phyloP scores from a whole-genome alignment of 2,329 filamentous ascomycete species.

The Cladosporium sp. region DNA sequence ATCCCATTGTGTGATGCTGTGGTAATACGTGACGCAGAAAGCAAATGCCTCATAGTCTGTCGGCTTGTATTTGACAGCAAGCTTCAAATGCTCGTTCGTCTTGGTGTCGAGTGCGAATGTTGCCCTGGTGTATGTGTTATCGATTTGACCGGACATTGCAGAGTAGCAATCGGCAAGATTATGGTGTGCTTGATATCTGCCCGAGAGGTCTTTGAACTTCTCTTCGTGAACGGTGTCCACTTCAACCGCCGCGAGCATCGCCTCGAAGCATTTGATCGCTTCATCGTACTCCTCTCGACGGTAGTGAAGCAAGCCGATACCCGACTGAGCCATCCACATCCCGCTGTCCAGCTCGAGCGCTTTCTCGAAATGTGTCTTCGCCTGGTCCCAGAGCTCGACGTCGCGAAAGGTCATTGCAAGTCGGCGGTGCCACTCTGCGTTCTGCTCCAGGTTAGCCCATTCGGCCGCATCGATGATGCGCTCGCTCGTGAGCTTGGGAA shows the following conservation, averaged over 20 bases:
- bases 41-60: not conserved
- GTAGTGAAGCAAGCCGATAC: conserved; percentile 12
- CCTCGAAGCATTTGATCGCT: conserved; percentile 14
- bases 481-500: not conserved
- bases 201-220: not conserved
- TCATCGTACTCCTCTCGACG: conserved; percentile 13
- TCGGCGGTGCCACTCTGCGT: conserved; percentile 16
- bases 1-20: not conserved
- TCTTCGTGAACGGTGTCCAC: not conserved
- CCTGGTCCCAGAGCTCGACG: conserved; percentile 11
- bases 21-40: not conserved
- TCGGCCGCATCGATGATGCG: conserved; percentile 14
- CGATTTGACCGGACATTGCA: not conserved
- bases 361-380: conserved; percentile 15
- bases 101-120: not conserved
- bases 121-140: not conserved
- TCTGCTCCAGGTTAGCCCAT: conserved; percentile 16
- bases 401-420: conserved; percentile 17
- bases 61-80: not conserved
- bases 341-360: conserved; percentile 15
- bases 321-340: conserved; percentile 13
- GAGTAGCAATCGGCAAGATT: not conserved
- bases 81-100: not conserved
- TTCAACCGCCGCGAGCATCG: not conserved
- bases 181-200: not conserved